Evolutionary conservation across 208 protist genomes (phyloP).

Genomic region (Borovskyia barvae): DNA sequence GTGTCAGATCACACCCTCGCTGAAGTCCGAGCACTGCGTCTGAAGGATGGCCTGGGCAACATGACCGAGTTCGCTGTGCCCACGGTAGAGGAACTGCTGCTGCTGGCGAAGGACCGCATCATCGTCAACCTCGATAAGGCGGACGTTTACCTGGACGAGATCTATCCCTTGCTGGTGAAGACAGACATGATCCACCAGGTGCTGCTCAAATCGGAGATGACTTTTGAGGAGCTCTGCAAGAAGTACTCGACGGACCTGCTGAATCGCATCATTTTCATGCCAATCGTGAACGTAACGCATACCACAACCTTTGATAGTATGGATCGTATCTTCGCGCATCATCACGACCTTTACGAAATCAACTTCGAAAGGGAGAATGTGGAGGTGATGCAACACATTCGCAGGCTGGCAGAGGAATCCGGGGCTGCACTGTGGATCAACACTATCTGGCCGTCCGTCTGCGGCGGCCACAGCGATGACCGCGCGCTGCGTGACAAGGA

Average conservation of each 20-base stretch:
- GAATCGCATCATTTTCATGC: conserved; percentile 62
- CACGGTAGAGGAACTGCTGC: conserved; percentile 51
- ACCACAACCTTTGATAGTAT: conserved; percentile 41
- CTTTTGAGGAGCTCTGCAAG: conserved; percentile 34
- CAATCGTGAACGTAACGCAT: conserved; percentile 41
- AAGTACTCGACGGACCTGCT: conserved; percentile 39
- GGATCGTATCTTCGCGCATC: conserved; percentile 22
- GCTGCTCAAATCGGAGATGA: conserved; percentile 60
- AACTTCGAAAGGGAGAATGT: conserved; percentile 54
- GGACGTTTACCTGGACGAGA: conserved; percentile 54
- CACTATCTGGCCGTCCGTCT: conserved; percentile 64
- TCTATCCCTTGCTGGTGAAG: conserved; percentile 36
- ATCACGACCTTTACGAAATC: conserved; percentile 52
- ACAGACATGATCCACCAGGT: conserved; percentile 48
- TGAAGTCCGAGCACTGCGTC: conserved; percentile 41
- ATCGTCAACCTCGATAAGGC: conserved; percentile 72
- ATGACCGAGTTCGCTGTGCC: conserved; percentile 70
- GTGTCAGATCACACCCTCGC: conserved; percentile 49
- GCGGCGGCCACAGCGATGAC: conserved; percentile 64
- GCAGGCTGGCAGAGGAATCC: conserved; percentile 26
- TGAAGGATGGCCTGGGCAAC: conserved; percentile 71
- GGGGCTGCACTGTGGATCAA: conserved; percentile 58
- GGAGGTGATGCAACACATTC: conserved; percentile 31
- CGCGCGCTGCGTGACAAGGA: conserved; percentile 49
- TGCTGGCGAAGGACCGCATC: conserved; percentile 31